Evolutionary conservation across 257 asterid genomes (phyloP), one percentile per base, ranked within the genome.

Genomic region (Buddleja alternifolia): DNA sequence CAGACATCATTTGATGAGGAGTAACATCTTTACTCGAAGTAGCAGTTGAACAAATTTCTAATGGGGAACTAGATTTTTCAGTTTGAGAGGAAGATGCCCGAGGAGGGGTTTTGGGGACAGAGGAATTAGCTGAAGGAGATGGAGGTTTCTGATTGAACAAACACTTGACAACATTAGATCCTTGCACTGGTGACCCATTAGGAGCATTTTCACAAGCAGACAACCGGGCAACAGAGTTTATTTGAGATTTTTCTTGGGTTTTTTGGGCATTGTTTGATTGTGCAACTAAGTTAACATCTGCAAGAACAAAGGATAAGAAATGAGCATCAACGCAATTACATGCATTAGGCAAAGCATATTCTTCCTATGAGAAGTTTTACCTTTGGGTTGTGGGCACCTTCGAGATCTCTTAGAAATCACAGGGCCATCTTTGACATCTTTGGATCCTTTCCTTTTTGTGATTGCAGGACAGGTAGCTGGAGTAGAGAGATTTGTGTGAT

Each of bases 71-170:
- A 11, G 85, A 70, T 62, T 84, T 88, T 19, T 87, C 91, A 37
- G 87, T 71, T 80, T 84, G 87, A 57, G 96, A 82, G 10, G 90
- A 81, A 67, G 88, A 85, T 71, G 84, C 81, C 37, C 74, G 80
- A 5, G 86, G 91, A 8, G 99, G 99, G 0, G 97, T 94, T 77
- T 86, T 85, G 46, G 97, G 97, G 67, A 85, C 79, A 8, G 96
- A 72, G 19, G 90, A 80, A 75, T 80, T 80, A 52, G 73, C 50
- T 57, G 89, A 84, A 42, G 90, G 84, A 66, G 93, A 77, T 36
- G 81, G 85, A 82, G 77, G 42, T 41, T 77, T 74, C 73, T 90
- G 92, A 71, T 78, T 79, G 84, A 94, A 94, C 81, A 94, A 76
- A 59, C 97, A 87, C 73, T 91, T 94, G 14, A 69, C 92, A 34